A percentile compares a stretch with the other conserved stretches of the same genome.
These are phyloP conservation scores for Przewalskia tangutica DNA, from an alignment of 257 asterid species.

Conservation along the genomic window DNA sequence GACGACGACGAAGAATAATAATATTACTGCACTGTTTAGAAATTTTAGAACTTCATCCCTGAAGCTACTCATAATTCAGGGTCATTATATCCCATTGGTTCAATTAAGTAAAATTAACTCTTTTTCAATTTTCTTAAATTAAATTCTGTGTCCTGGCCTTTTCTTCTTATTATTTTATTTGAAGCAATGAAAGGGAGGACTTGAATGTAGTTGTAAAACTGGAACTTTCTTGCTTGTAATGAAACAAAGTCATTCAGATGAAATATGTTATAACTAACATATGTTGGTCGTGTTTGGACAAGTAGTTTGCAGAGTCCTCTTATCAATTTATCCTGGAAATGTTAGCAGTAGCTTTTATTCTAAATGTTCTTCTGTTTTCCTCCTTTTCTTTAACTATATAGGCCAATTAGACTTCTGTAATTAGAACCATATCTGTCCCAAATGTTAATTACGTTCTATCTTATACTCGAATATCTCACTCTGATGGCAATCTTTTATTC, in stretches of 20 bases:
- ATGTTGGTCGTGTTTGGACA: background rate
- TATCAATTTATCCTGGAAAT: background rate
- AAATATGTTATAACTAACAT: background rate
- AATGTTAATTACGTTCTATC: background rate
- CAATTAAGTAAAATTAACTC: background rate
- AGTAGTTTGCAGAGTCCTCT: background rate
- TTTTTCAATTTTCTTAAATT: background rate
- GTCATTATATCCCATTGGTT: background rate
- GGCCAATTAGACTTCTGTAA: background rate
- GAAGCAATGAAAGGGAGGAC: background rate
- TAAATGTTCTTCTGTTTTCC: background rate
- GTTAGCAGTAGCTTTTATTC: background rate
- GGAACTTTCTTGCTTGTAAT: background rate
- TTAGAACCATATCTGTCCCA: background rate
- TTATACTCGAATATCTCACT: background rate
- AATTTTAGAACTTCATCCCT: background rate
- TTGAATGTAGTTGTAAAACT: background rate
- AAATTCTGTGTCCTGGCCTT: background rate
- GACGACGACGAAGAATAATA: background rate
- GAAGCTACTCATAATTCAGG: background rate
- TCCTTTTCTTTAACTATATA: background rate
- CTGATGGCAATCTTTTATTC: background rate
- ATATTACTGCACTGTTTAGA: background rate
- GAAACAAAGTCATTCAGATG: background rate
- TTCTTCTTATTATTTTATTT: background rate